phyloP scores from a whole-genome alignment of 495 filamentous ascomycete species.

The Penicillium goetzii region DNA sequence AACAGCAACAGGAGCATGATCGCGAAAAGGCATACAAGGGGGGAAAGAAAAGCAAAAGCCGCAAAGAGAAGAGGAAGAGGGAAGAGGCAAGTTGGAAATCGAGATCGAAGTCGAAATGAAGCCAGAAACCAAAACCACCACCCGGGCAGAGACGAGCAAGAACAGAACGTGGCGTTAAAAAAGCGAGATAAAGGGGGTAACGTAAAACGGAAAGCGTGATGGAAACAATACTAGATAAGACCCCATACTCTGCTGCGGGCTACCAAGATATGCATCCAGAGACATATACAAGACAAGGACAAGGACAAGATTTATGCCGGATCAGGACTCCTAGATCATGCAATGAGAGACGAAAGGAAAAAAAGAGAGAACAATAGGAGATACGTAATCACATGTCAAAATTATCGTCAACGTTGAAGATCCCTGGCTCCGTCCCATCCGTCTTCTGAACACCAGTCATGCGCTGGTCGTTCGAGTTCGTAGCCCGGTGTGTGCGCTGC shows the following conservation, averaged over 20 bases:
- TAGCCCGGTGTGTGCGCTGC: conserved; percentile 43
- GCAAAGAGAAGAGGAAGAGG: background rate
- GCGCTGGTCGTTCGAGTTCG: conserved; percentile 54
- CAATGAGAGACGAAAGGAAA: conserved; percentile 28
- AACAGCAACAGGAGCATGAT: conserved; percentile 7
- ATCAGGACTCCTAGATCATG: conserved; percentile 53
- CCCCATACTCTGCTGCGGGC: conserved; percentile 33
- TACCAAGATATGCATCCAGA: conserved; percentile 29
- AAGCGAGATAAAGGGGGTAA: background rate
- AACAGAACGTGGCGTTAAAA: background rate
- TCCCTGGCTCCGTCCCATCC: conserved; percentile 64
- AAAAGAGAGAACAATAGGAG: conserved; percentile 25
- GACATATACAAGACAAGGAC: conserved; percentile 42
- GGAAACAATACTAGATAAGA: conserved; percentile 6
- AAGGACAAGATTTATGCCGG: conserved; percentile 36
- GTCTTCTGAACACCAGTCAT: conserved; percentile 78
- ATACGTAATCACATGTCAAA: conserved; percentile 66
- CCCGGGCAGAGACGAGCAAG: conserved; percentile 10
- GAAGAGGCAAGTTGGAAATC: background rate
- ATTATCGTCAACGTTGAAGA: conserved; percentile 71
- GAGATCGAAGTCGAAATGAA: conserved; percentile 3
- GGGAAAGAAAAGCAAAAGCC: background rate
- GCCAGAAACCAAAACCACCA: conserved; percentile 9
- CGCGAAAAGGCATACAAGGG: background rate
- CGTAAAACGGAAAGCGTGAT: background rate